These are phyloP conservation scores for Lyophyllum atratum DNA, from an alignment of 768 basidiomycete genomes.

Conservation along the genomic window DNA sequence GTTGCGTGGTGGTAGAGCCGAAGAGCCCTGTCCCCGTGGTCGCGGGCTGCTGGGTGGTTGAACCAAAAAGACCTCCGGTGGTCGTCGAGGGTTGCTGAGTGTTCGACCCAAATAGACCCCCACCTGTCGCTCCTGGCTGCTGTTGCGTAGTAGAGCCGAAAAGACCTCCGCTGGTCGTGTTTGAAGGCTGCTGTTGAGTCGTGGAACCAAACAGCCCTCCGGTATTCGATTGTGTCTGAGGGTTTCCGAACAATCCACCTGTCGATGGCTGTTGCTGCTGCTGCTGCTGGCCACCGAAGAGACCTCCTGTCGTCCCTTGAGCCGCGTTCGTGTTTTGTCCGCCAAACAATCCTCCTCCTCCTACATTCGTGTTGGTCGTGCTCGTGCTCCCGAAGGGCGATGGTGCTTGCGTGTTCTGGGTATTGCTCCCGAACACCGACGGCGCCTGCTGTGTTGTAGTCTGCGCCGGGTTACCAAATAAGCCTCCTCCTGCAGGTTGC, in stretches of 20 bases:
- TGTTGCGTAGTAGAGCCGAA: conserved; percentile 23
- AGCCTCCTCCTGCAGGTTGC: conserved; percentile 25
- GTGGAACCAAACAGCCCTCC: conserved; percentile 27
- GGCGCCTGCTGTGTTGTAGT: conserved; percentile 11
- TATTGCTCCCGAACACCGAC: conserved; percentile 14
- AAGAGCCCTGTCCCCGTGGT: conserved; percentile 29
- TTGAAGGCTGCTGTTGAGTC: conserved; percentile 10
- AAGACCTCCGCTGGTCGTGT: too few relatives aligned
- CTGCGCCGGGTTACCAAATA: conserved; percentile 27
- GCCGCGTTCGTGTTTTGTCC: conserved; percentile 13
- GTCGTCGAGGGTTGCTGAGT: conserved; percentile 22
- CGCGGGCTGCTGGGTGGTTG: conserved; percentile 16
- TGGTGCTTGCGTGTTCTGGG: conserved; percentile 13
- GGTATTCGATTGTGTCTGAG: conserved; percentile 18
- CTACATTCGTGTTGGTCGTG: conserved; percentile 9
- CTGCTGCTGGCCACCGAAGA: conserved; percentile 16
- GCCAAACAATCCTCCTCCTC: conserved; percentile 17
- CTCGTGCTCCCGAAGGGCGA: conserved; percentile 18
- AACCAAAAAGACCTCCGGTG: conserved; percentile 25
- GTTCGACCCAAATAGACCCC: conserved; percentile 21
- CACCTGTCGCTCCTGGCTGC: conserved; percentile 14
- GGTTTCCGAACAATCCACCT: conserved; percentile 24
- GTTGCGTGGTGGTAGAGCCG: conserved; percentile 22
- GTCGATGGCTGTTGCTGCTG: conserved; percentile 11
- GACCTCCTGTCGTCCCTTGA: conserved; percentile 11